Evolutionary conservation across 306 rosid species (phyloP).

Genomic region (Pyrus pyrifolia): DNA sequence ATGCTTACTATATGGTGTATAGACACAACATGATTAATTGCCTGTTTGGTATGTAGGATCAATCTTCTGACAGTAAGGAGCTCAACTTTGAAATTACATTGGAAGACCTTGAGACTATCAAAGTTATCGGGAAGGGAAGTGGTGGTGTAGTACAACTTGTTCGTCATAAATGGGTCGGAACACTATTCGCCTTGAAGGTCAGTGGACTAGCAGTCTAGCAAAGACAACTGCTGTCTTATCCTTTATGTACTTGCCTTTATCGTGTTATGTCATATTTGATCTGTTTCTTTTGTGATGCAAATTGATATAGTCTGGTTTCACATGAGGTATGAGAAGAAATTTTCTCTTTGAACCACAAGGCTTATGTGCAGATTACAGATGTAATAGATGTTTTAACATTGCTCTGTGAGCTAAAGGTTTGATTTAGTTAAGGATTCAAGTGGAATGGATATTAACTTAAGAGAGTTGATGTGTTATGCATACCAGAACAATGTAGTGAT

Average conservation of each 20-base stretch:
- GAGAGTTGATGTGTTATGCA: too few species aligned
- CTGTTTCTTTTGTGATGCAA: not conserved
- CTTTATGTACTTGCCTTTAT: slow-evolving; percentile 9
- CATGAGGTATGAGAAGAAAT: not conserved
- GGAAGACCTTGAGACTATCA: slow-evolving; percentile 85
- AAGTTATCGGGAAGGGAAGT: slow-evolving; percentile 92
- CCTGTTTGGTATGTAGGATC: slow-evolving; percentile 28
- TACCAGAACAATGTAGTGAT: not conserved
- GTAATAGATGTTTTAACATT: not conserved
- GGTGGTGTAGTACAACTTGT: slow-evolving; percentile 98
- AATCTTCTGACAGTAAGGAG: slow-evolving; percentile 74
- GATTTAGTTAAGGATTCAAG: not conserved
- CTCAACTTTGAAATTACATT: slow-evolving; percentile 60
- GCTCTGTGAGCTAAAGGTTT: not conserved
- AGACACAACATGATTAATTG: not conserved
- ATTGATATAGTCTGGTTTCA: not conserved
- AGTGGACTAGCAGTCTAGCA: slow-evolving; percentile 1
- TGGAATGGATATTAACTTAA: not conserved
- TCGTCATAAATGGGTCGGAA: slow-evolving; percentile 93
- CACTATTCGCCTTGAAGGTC: slow-evolving; percentile 89
- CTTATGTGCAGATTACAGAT: not conserved
- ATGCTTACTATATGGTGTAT: not conserved
- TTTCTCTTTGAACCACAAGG: not conserved
- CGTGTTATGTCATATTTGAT: not conserved
- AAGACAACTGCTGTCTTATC: not conserved